These are phyloP conservation scores for Cajanus cajan DNA, from an alignment of 306 rosid genomes.

Conservation along the genomic window DNA sequence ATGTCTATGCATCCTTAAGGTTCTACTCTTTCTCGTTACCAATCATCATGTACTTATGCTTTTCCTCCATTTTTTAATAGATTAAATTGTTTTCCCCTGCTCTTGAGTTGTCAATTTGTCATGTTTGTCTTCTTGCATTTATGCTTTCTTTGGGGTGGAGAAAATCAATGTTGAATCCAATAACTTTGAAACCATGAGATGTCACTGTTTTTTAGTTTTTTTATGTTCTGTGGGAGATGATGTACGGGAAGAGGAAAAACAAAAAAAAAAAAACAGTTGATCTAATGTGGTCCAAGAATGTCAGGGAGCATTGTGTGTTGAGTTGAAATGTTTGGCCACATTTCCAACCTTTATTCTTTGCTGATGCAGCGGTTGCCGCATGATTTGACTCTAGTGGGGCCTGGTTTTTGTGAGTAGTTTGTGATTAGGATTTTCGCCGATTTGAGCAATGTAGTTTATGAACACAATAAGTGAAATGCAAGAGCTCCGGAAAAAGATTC, in stretches of 20 bases:
- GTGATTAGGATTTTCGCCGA: conserved; percentile 13
- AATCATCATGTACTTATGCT: conserved; percentile 33
- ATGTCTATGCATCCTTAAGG: conserved; percentile 26
- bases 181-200: background rate
- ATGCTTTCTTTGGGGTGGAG: background rate
- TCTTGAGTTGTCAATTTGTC: background rate
- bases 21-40: conserved; percentile 11
- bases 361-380: conserved; percentile 28
- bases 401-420: conserved; percentile 7
- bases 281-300: conserved; percentile 40
- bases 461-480: background rate
- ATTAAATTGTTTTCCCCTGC: conserved; percentile 12
- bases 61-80: conserved; percentile 32
- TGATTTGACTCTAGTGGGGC: conserved; percentile 46
- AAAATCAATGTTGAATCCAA: conserved; percentile 2
- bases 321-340: conserved; percentile 25
- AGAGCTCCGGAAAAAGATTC: conserved; percentile 1
- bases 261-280: background rate
- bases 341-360: conserved; percentile 32
- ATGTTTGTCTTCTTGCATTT: background rate
- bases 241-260: conserved; percentile 20
- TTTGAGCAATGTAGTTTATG: conserved; percentile 17
- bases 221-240: conserved; percentile 11
- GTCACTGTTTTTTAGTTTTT: background rate
- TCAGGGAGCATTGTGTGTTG: conserved; percentile 25